Evolutionary conservation across 352 stramenopile genomes (phyloP), one percentile per base, ranked within the genome.

Genomic region (Bremia lactucae): DNA sequence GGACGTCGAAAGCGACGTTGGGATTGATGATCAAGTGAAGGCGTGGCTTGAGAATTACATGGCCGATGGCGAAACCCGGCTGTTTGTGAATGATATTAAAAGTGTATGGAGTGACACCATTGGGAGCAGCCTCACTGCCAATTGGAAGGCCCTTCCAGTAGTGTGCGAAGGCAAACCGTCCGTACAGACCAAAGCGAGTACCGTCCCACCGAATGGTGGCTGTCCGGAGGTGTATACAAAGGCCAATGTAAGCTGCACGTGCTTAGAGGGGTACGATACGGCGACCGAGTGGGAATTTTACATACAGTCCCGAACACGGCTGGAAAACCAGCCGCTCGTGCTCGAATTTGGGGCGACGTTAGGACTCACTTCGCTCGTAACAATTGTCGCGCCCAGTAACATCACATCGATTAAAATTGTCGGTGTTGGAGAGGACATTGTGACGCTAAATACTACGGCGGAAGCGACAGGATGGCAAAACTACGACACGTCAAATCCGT

Each of bases 81-180:
- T 74, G 9, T 74, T 78, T 52, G 49, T 58, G n/a, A 74, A 72
- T 45, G 66, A 78, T 36, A 70, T 78, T 49, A 78, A 78, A 49
- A 62, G 50, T 26, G 57, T 78, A 3, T 78, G 66, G 60, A 61
- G 54, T 21, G 55, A 42, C 47, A 62, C 63, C 16, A 78, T 78
- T 46, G 56, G 63, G 33, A 65, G 52, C 39, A 67, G 57, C 20
- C 60, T 78, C 29, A 72, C 60, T 22, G 59, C 59, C 39, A 77
- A 77, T 40, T 77, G 66, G 66, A 69, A 74, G 42, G 54, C 54
- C 31, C 43, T 78, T 21, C 66, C 66, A 14, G 50, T 68, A 2
- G 67, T 78, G 15, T 83, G 70, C 36, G 54, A 61, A 35, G 62
- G 62, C 24, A 57, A 62, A 31, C 67, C 66, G 31, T 71, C 61